These are phyloP conservation scores for Hericium rajendrae DNA, from an alignment of 768 basidiomycete genomes.

Conservation along the genomic window DNA sequence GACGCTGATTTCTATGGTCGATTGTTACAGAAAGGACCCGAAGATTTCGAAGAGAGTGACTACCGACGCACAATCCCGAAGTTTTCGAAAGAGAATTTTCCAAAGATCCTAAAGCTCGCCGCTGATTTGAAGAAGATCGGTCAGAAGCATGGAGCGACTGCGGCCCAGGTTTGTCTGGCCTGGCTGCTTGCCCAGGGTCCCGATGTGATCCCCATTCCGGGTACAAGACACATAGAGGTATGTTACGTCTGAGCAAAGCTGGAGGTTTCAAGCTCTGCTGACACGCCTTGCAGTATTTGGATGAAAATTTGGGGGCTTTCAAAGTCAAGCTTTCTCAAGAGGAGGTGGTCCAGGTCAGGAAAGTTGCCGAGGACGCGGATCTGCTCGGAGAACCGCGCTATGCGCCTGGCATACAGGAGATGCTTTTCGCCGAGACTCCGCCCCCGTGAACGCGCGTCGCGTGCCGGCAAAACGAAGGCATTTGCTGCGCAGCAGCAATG, in stretches of 20 bases:
- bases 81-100: conserved; percentile 33
- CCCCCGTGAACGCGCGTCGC: not conserved
- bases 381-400: not conserved
- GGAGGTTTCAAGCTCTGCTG: not conserved
- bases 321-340: not conserved
- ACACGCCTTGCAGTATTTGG: not conserved
- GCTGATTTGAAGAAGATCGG: conserved; percentile 26
- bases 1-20: not conserved
- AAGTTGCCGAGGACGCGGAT: not conserved
- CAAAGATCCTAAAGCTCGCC: conserved; percentile 30
- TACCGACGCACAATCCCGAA: conserved; percentile 17
- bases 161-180: conserved; percentile 21
- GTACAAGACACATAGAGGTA: conserved; percentile 32
- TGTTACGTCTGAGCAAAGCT: not conserved
- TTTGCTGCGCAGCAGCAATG: no score
- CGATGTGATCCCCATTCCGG: conserved; percentile 40
- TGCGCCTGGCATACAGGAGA: not conserved
- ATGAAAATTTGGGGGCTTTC: not conserved
- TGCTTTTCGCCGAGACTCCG: not conserved
- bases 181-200: conserved; percentile 39
- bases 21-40: conserved; percentile 17
- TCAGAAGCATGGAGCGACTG: conserved; percentile 19
- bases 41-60: conserved; percentile 22
- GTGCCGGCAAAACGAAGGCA: no score
- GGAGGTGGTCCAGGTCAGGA: not conserved